Evolutionary conservation across 1,284 basidiomycete species (phyloP).

Genomic region (Coniferiporia weirii): DNA sequence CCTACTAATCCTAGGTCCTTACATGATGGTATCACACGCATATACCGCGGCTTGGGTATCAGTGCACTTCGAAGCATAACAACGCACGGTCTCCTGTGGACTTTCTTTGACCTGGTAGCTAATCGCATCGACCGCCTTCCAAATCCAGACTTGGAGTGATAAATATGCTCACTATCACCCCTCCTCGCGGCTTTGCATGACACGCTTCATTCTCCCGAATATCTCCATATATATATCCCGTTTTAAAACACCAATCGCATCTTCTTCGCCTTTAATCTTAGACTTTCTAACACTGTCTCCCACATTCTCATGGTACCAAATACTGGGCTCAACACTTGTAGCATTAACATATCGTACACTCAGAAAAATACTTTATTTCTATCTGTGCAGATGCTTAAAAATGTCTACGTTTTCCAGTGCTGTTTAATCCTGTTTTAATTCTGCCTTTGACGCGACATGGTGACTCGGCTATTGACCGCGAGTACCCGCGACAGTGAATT

Average conservation of each 20-base stretch:
- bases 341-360: constrained; percentile 11
- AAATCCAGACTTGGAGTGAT: background rate
- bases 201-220: background rate
- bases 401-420: background rate
- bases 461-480: too few species aligned
- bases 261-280: background rate
- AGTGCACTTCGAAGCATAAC: constrained; percentile 79
- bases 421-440: background rate
- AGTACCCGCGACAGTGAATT: too few species aligned
- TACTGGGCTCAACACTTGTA: constrained; percentile 1
- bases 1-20: constrained; percentile 66
- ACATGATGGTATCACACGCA: constrained; percentile 61
- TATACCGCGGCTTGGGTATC: constrained; percentile 84
- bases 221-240: background rate
- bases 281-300: background rate
- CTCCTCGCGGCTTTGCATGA: background rate
- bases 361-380: background rate
- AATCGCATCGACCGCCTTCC: constrained; percentile 71
- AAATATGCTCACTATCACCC: background rate
- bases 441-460: constrained; percentile 3
- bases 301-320: background rate
- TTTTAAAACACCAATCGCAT: background rate
- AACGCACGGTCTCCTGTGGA: constrained; percentile 80
- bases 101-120: constrained; percentile 72
- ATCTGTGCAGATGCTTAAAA: background rate